Base-by-base conservation (phyloP, 1,284 basidiomycete species). In the Ceratobasidium sp. region DNA sequence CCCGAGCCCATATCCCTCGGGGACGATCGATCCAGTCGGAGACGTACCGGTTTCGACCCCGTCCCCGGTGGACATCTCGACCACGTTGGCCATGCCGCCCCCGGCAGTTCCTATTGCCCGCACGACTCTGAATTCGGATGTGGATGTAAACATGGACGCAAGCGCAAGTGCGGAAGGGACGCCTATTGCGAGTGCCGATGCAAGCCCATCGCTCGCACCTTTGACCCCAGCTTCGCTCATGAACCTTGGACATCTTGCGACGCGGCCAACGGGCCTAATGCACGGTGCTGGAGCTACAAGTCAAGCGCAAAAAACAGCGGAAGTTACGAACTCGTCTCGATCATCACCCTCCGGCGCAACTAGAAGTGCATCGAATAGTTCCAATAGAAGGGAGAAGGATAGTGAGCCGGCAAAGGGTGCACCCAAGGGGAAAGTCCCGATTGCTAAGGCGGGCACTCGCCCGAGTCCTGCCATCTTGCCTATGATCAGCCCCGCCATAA, bases 181-280 rank as follows among this genome's bases (percentile, higher is more conserved):
- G 9, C 61, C 77, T 10, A 67, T 83, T 23, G 78, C 55, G 15
- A 81, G 70, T 77, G 51, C 76, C 71, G 78, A 68, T 39, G 80
- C 66, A 40, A 82, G 79, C 40, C 83, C 83, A 53, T 84, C 87
- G 33, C 86, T 95, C 64, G 90, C 90, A 12, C 95, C 95, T 5
- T 94, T 95, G 72, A 97, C 95, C 0, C 95, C 95, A 0, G 93
- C 94, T 0, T 94, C 90, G 80, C 91, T 97, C 82, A 94, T 97
- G 94, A 96, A 96, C 80, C 88, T 97, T 20, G 92, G 91, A 1
- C 86, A 89, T 55, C 83, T 92, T 20, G 90, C 80, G 18, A 61
- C 90, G 7, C 86, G 89, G 63, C 88, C 87, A 67, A 88, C 87
- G 78, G 86, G 87, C 55, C 83, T 89, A 26, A 81, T 66, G 81